phyloP scores from a whole-genome alignment of 1,139 yeast genomes.

The Yamadazyma atmosphaerica region DNA sequence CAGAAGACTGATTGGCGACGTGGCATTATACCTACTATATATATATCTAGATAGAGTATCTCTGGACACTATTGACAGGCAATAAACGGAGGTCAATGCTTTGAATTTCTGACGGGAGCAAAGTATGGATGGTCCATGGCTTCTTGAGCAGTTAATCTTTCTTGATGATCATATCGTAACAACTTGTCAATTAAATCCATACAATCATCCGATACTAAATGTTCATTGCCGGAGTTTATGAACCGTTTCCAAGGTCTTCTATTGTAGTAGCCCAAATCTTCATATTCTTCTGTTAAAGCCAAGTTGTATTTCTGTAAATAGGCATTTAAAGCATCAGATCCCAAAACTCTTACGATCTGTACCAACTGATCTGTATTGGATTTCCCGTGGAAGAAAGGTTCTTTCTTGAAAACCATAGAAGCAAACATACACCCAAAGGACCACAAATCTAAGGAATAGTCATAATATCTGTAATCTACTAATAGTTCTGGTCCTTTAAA shows the following conservation, averaged over 20 bases:
- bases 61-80: too few relatives aligned
- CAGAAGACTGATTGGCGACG: too few relatives aligned
- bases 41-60: too few relatives aligned
- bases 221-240: slow-evolving; percentile 50
- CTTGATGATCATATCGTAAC: slow-evolving; percentile 70
- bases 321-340: slow-evolving; percentile 77
- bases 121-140: slow-evolving; percentile 84
- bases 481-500: slow-evolving; percentile 97
- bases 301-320: slow-evolving; percentile 79
- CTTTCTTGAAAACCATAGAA: slow-evolving; percentile 93
- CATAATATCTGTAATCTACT: slow-evolving; percentile 92
- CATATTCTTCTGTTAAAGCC: slow-evolving; percentile 77
- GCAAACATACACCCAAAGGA: slow-evolving; percentile 97
- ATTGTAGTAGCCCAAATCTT: slow-evolving; percentile 75
- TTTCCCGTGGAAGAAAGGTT: slow-evolving; percentile 96
- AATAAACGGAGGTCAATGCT: too few relatives aligned
- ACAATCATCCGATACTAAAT: slow-evolving; percentile 60
- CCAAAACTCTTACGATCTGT: slow-evolving; percentile 90
- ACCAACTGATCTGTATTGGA: slow-evolving; percentile 96
- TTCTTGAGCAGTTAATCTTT: slow-evolving; percentile 73
- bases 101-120: slow-evolving; percentile 25
- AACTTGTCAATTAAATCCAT: slow-evolving; percentile 66
- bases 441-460: slow-evolving; percentile 95
- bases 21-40: too few relatives aligned
- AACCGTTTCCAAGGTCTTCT: slow-evolving; percentile 70